Conservation (phyloP, 2,329 filamentous ascomycete species). For the Sarocladium oryzae region DNA sequence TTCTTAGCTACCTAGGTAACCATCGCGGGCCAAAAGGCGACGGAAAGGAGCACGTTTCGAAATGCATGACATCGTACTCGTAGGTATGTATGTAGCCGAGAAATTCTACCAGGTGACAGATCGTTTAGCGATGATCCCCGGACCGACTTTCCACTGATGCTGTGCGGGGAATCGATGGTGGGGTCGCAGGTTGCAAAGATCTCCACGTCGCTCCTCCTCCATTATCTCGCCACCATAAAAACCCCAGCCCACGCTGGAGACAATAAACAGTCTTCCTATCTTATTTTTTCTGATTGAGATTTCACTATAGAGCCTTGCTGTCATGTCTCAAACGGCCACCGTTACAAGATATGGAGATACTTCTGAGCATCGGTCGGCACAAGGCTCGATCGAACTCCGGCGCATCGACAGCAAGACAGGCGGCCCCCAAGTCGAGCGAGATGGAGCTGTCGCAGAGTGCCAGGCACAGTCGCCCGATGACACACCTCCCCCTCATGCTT, state of each 20-base stretch:
- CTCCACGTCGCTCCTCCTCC: no score
- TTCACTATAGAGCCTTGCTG: no score
- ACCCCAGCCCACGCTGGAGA: no score
- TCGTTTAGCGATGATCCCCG: not conserved
- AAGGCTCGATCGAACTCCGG: slow-evolving; percentile 11
- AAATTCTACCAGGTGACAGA: not conserved
- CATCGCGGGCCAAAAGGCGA: no score
- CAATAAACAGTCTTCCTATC: no score
- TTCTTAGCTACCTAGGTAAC: no score
- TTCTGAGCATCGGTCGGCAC: not conserved
- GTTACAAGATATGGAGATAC: not conserved
- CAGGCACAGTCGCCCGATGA: not conserved
- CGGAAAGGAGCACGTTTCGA: no score
- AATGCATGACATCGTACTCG: no score
- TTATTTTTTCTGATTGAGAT: no score
- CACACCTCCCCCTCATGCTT: slow-evolving; percentile 20
- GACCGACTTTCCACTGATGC: not conserved
- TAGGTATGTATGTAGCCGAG: not conserved
- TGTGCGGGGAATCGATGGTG: not conserved
- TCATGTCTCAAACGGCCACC: slow-evolving; percentile 12
- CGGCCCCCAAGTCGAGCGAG: not conserved
- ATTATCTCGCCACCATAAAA: no score
- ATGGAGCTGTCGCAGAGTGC: not conserved
- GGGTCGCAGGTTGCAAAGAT: no score
- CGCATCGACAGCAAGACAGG: slow-evolving; percentile 9